Base-by-base conservation (phyloP, 2,329 filamentous ascomycete genomes). In the Gyromitra esculenta region DNA sequence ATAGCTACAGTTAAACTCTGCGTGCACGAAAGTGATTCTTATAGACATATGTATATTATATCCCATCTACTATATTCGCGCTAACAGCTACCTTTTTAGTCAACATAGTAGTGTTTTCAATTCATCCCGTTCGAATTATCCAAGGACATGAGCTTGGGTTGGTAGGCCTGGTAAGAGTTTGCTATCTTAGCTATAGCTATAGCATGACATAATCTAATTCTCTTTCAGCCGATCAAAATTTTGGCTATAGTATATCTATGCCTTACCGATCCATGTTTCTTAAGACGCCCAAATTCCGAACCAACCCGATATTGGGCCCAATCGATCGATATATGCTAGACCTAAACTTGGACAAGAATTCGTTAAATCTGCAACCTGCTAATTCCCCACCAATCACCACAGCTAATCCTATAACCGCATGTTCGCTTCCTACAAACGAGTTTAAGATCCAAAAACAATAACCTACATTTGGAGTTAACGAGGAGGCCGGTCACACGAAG, bases 401-500 rank as follows among this genome's bases (percentile, higher is more conserved):
- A 11, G 41, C 8, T 15, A 45, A 45, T 4, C 25, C 25, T 31
- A 31, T 31, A 45, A 45, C 15, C 2, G 5, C 15, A 15, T 11
- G 4, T 9, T 45, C 2, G 15, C 41, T 45, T 45, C 15, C 5
- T 15, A 11, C 41, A 45, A 45, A 45, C 15, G 41, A 45, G 25
- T 31, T 31, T 3, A 31, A 31, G 25, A 45, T 3, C 9, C 41
- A 45, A 15, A 15, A 45, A 45, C 15, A 9, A 15, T 45, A 9
- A 45, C 8, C 41, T 15, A 45, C 4, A 45, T 45, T 11, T 50
- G 45, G 9, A 54, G 21, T 9, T 35, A 39, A 41, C 11, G 50
- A 59, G 54, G 56, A 52, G 52, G 11, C 35, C 65, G 65, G 59
- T 68, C 65, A 52, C 65, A 35, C 31, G 52, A 9, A 59, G 21